Conservation (phyloP, 108 stramenopile genomes). For the Conticribra guillardii region DNA sequence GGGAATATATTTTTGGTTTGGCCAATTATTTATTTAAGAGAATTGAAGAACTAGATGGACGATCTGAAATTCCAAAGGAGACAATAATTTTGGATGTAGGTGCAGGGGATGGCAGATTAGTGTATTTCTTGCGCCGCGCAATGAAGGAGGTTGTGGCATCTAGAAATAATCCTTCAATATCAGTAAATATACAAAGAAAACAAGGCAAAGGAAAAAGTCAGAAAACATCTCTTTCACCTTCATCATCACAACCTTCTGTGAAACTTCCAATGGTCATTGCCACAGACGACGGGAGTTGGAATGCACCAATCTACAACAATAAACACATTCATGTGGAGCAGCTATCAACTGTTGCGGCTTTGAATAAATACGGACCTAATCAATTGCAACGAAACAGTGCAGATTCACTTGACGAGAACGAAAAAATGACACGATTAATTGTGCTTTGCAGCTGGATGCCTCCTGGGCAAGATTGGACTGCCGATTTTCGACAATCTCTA, state of each 20-base stretch:
- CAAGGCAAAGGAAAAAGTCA: slow-evolving; percentile 12
- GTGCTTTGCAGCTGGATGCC: slow-evolving; percentile 91
- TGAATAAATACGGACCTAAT: slow-evolving; percentile 59
- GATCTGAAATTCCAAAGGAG: slow-evolving; percentile 1
- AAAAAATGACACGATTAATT: slow-evolving; percentile 47
- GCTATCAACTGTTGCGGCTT: slow-evolving; percentile 53
- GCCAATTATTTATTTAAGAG: slow-evolving; percentile 68
- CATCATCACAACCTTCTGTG: no score
- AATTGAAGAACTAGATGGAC: slow-evolving; percentile 31
- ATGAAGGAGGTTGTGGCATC: slow-evolving; percentile 36
- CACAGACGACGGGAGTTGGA: slow-evolving; percentile 84
- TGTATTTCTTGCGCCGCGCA: slow-evolving; percentile 62
- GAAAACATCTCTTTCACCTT: no score
- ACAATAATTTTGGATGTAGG: slow-evolving; percentile 81
- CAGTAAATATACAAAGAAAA: no score
- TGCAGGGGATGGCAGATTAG: slow-evolving; percentile 82
- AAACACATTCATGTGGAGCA: slow-evolving; percentile 57
- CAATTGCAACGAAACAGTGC: not conserved
- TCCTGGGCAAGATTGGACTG: slow-evolving; percentile 78
- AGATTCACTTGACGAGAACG: not conserved
- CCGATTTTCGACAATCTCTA: slow-evolving; percentile 51
- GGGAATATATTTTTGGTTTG: slow-evolving; percentile 72
- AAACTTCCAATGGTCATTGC: slow-evolving; percentile 59
- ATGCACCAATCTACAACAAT: slow-evolving; percentile 42
- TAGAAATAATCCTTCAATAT: slow-evolving; percentile 1